A percentile compares a stretch with the other conserved stretches of the same genome.
phyloP scores from a whole-genome alignment of 2,329 filamentous ascomycete species.

The Colletotrichum horii region DNA sequence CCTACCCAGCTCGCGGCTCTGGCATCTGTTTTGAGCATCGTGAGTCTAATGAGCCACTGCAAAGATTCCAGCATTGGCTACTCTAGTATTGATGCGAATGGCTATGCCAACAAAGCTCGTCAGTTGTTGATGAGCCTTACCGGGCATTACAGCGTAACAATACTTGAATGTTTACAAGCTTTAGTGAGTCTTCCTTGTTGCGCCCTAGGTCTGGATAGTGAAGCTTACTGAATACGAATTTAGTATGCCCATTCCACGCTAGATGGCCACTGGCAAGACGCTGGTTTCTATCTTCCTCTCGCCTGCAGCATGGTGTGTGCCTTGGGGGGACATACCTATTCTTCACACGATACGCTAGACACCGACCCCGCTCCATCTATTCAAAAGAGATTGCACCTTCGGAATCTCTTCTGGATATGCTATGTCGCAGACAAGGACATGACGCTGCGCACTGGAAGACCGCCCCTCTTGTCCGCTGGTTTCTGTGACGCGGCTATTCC shows the following conservation, averaged over 20 bases:
- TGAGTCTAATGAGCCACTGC: neutral
- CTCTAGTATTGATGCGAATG: neutral
- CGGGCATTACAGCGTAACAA: neutral
- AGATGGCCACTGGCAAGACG: neutral
- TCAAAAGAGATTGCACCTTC: neutral
- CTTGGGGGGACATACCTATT: neutral
- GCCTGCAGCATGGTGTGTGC: neutral
- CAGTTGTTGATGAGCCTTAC: neutral
- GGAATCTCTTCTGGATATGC: slow-evolving; percentile 30
- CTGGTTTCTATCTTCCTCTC: neutral
- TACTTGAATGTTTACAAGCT: neutral
- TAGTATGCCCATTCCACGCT: neutral
- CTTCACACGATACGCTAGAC: neutral
- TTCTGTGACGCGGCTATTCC: neutral
- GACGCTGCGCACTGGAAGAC: slow-evolving; percentile 25
- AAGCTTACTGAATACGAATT: neutral
- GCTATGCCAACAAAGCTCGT: neutral
- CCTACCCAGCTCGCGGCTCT: neutral
- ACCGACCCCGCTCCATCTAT: neutral
- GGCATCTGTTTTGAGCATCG: neutral
- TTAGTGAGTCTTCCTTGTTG: neutral
- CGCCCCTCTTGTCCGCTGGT: slow-evolving; percentile 17
- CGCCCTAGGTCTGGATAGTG: neutral
- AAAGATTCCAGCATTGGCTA: neutral
- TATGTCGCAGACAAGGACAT: slow-evolving; percentile 32